Evolutionary conservation across 176 grass and related monocot species (phyloP).

Genomic region (Cocos nucifera): DNA sequence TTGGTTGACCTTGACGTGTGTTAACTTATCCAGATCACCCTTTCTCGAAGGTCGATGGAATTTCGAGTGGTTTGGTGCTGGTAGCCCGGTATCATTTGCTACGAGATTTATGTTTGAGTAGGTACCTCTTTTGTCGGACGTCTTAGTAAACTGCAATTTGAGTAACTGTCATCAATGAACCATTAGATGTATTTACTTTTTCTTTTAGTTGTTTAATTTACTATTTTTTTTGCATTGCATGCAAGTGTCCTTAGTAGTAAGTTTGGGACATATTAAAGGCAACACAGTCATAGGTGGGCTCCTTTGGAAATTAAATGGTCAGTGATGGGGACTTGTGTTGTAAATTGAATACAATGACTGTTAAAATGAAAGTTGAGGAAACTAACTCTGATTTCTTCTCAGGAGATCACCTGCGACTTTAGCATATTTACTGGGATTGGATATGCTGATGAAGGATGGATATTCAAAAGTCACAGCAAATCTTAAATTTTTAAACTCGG

Average conservation of each 20-base stretch:
- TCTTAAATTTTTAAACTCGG: constrained; percentile 74
- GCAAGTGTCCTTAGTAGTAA: not conserved
- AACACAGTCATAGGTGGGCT: not conserved
- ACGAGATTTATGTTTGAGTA: constrained; percentile 82
- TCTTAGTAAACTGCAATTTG: constrained; percentile 2
- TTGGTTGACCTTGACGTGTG: constrained; percentile 8
- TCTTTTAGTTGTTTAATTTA: too few relatives aligned
- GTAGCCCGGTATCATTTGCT: constrained; percentile 70
- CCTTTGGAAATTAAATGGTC: too few relatives aligned
- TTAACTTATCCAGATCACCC: constrained; percentile 52
- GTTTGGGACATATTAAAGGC: not conserved
- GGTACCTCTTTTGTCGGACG: constrained; percentile 21
- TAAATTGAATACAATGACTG: not conserved
- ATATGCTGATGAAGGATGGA: constrained; percentile 87
- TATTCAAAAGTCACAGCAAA: constrained; percentile 82
- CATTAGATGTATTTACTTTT: too few relatives aligned
- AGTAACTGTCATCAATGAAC: constrained; percentile 3
- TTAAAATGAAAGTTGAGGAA: not conserved
- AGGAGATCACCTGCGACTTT: constrained; percentile 87
- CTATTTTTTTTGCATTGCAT: not conserved
- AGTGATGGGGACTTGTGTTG: too few relatives aligned
- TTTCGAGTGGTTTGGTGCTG: constrained; percentile 87
- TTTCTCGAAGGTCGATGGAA: constrained; percentile 94
- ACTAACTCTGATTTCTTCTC: constrained; percentile 15
- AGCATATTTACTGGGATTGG: constrained; percentile 66